Conservation (phyloP, 192 early-diverging fungal genomes). For the Pecoramyces ruminantium region DNA sequence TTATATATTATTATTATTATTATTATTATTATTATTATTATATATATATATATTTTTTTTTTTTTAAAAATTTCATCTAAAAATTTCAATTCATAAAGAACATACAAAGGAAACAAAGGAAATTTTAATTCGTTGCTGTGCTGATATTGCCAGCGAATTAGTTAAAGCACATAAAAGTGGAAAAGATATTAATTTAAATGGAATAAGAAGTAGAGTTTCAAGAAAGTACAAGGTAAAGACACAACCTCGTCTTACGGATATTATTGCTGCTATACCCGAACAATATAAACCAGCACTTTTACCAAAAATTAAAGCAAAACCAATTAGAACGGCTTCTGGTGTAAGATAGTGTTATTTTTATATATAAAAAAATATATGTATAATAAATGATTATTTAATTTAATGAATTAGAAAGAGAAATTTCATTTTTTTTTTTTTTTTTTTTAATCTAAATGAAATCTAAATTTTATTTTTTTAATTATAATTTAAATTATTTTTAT, state of each 20-base stretch:
- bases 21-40: too few relatives aligned
- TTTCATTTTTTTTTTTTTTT: too few relatives aligned
- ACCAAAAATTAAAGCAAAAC: conserved; percentile 83
- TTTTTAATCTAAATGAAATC: too few relatives aligned
- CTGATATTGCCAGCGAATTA: conserved; percentile 82
- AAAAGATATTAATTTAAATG: conserved; percentile 76
- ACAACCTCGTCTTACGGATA: conserved; percentile 90
- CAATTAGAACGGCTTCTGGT: conserved; percentile 83
- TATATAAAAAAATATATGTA: too few relatives aligned
- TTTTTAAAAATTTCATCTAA: too few relatives aligned
- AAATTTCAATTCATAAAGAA: neutral
- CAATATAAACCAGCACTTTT: conserved; percentile 69
- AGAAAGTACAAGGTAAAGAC: conserved; percentile 54
- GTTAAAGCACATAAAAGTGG: conserved; percentile 43
- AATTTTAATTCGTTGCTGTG: conserved; percentile 17
- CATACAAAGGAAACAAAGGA: neutral
- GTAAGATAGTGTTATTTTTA: conserved; percentile 19
- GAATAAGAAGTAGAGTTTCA: conserved; percentile 48
- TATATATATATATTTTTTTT: too few relatives aligned
- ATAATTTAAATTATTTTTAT: too few relatives aligned
- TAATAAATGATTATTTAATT: too few relatives aligned
- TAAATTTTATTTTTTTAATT: too few relatives aligned
- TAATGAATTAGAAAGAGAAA: too few relatives aligned
- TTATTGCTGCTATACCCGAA: conserved; percentile 95
- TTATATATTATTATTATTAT: too few relatives aligned